phyloP scores from a whole-genome alignment of 2,329 filamentous ascomycete genomes.

The Coniella vitis region DNA sequence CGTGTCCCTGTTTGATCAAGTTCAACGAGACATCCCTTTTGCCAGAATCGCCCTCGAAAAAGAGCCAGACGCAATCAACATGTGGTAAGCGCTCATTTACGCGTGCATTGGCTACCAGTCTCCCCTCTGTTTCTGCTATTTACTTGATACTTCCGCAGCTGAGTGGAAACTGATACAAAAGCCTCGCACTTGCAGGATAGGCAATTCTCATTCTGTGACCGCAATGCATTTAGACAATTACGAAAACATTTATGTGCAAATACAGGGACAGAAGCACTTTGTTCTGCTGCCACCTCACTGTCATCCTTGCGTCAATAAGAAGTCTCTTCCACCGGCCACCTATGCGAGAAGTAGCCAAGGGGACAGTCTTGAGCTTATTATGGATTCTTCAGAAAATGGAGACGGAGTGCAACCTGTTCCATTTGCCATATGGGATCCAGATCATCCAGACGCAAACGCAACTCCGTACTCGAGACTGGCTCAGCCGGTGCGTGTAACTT shows the following conservation, averaged over 20 bases:
- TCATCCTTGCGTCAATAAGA: constrained; percentile 63
- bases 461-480: constrained; percentile 56
- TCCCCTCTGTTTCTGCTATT: no score
- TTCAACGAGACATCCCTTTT: constrained; percentile 61
- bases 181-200: constrained; percentile 44
- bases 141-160: no score
- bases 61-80: constrained; percentile 67
- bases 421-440: constrained; percentile 71
- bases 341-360: constrained; percentile 42
- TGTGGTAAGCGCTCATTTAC: constrained; percentile 42
- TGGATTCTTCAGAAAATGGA: constrained; percentile 27
- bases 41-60: constrained; percentile 63
- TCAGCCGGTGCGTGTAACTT: constrained; percentile 56
- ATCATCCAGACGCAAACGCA: constrained; percentile 39
- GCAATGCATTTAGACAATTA: constrained; percentile 78
- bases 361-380: constrained; percentile 22
- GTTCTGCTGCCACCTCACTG: constrained; percentile 65
- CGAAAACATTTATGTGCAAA: constrained; percentile 77
- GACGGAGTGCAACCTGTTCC: constrained; percentile 41
- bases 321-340: constrained; percentile 45
- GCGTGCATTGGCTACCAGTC: no score
- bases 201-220: constrained; percentile 62
- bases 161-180: no score
- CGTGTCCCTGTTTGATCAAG: constrained; percentile 50
- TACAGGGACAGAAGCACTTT: constrained; percentile 69